These are phyloP conservation scores for Adenanthera pavonina DNA, from an alignment of 306 rosid genomes.

Conservation along the genomic window DNA sequence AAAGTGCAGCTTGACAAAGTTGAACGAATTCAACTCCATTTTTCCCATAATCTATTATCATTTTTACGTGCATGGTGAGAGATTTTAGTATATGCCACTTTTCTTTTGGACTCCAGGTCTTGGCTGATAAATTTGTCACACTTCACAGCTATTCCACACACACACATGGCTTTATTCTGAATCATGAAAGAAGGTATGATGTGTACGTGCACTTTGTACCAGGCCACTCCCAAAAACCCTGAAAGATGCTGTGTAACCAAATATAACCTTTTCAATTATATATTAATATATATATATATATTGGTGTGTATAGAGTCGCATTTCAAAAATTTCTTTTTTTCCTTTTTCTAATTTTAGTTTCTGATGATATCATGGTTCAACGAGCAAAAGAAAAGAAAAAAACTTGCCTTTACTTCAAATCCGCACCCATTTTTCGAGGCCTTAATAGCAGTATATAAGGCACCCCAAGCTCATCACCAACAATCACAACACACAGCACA, in stretches of 20 bases:
- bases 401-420: conserved; percentile 15
- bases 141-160: not conserved
- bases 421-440: conserved; percentile 56
- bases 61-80: conserved; percentile 25
- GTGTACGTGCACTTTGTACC: conserved; percentile 20
- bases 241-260: conserved; percentile 25
- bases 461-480: conserved; percentile 42
- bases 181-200: conserved; percentile 8
- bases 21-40: conserved; percentile 41
- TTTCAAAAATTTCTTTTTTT: conserved; percentile 36
- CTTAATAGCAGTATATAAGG: conserved; percentile 69
- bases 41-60: conserved; percentile 1
- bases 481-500: conserved; percentile 39
- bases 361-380: conserved; percentile 54
- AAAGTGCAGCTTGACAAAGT: conserved; percentile 53
- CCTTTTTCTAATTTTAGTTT: conserved; percentile 42
- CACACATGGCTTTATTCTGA: conserved; percentile 3
- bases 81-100: not conserved
- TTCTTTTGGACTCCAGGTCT: not conserved
- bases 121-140: not conserved
- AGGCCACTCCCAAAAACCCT: conserved; percentile 30
- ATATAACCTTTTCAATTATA: not conserved
- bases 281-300: not conserved
- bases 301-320: conserved; percentile 30
- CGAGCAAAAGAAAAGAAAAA: conserved; percentile 46